These are phyloP conservation scores for Chrysanthemum makinoi DNA, from an alignment of 129 eudicot species.

Conservation along the genomic window DNA sequence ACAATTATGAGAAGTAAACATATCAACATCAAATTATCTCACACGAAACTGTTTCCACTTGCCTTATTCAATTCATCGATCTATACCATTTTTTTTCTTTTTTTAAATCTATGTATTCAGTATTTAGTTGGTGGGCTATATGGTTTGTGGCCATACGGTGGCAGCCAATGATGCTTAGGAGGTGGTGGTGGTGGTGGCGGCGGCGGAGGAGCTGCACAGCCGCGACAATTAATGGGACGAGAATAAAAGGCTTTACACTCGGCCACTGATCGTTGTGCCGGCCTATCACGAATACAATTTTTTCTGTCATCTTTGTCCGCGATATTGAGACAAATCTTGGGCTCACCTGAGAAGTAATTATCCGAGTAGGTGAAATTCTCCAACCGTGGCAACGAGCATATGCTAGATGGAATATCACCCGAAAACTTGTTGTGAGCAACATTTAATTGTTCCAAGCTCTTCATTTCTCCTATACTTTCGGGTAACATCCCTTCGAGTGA, in stretches of 20 bases:
- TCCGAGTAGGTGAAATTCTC: conserved; percentile 71
- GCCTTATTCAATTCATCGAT: conserved; percentile 27
- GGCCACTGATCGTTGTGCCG: conserved; percentile 44
- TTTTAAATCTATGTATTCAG: neutral
- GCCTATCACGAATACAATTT: conserved; percentile 65
- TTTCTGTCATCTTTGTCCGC: conserved; percentile 54
- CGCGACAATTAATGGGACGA: conserved; percentile 57
- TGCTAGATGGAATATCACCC: conserved; percentile 62
- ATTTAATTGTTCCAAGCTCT: conserved; percentile 71
- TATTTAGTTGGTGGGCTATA: conserved; percentile 24
- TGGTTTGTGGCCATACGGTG: conserved; percentile 17
- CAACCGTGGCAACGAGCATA: conserved; percentile 70
- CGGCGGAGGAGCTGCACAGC: conserved; percentile 48
- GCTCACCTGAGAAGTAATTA: conserved; percentile 63
- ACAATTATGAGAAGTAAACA: conserved; percentile 19
- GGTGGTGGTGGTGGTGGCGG: conserved; percentile 43
- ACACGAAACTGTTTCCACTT: conserved; percentile 33
- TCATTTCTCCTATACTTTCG: conserved; percentile 56
- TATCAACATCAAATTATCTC: conserved; percentile 36
- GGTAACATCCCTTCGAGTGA: conserved; percentile 56
- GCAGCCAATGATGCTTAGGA: conserved; percentile 19
- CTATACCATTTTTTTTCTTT: neutral
- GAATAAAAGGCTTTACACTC: conserved; percentile 66
- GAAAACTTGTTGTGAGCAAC: conserved; percentile 68
- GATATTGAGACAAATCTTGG: conserved; percentile 49